Evolutionary conservation across 2,329 filamentous ascomycete genomes (phyloP), one percentile per base, ranked within the genome.

Genomic region (Aspergillus arachidicola): DNA sequence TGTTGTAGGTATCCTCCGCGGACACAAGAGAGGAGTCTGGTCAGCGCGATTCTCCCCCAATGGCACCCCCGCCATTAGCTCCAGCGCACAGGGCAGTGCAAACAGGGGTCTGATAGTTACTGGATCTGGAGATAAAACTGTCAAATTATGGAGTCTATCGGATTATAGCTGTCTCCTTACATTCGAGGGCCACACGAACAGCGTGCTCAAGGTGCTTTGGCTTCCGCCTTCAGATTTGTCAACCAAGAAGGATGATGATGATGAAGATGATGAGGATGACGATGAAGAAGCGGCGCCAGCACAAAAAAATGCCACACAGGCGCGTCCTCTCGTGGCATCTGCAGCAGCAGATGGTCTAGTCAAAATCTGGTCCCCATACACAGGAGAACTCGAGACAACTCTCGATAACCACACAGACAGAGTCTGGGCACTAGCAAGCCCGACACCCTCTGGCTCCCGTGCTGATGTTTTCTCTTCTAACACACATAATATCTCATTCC

Each of bases 401-500:
- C 85, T 99, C 5, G 95, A 99, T 79, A 98, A 98, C 79, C 95
- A 99, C 77, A 93, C 93, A 71, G 95, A 99, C 79, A 88, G 95
- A 62, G 94, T 98, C 1, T 97, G 94, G 94, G 93, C 93, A 0
- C 82, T 98, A 21, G 87, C 92, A 85, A 94, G 75, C 84, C 90
- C 53, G 73, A 83, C 72, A 4, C 73, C 77, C 10, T 77, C 75
- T 14, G 75, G 76, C 34, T 73, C 72, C 28, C 73, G 74, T 51
- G 65, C 68, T 43, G 70, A 76, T 46, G 68, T 70, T 36, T 73
- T 75, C 64, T 66, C 68, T 30, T 71, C 72, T 43, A 70, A 73
- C 19, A 68, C 73, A 46, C 73, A 72, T n/a, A 64, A 71, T 46
- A 69, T 70, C 57, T 68, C 73, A 14, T 76, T 78, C n/a, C 81